Conservation (phyloP, 2,329 filamentous ascomycete species). For the Onygenales sp. region DNA sequence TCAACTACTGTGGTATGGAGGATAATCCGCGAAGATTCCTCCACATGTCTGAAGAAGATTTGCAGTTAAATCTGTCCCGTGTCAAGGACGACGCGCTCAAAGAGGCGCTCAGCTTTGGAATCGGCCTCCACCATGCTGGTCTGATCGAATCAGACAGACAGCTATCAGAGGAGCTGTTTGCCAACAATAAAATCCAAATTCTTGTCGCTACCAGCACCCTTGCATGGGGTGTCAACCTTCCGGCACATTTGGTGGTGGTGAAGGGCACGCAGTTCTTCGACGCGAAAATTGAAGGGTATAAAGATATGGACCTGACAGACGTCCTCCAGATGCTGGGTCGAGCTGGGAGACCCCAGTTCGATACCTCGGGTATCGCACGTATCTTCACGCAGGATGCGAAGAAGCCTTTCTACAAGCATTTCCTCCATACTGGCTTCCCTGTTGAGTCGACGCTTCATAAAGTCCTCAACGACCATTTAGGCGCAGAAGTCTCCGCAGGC, state of each 20-base stretch:
- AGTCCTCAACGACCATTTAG: constrained; percentile 91
- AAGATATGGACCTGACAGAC: constrained; percentile 97
- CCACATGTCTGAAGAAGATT: constrained; percentile 86
- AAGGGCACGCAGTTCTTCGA: constrained; percentile 98
- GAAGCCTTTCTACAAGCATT: constrained; percentile 99
- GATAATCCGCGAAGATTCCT: constrained; percentile 92
- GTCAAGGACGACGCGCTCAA: constrained; percentile 89
- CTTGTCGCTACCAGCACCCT: constrained; percentile 91
- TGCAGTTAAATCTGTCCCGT: constrained; percentile 74
- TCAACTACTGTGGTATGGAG: constrained; percentile 97
- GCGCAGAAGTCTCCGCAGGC: constrained; percentile 86
- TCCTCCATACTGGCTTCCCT: constrained; percentile 93
- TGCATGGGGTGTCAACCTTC: constrained; percentile 96
- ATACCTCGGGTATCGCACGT: constrained; percentile 86
- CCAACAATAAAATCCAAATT: constrained; percentile 97
- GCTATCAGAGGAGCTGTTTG: constrained; percentile 84
- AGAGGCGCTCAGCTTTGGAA: constrained; percentile 94
- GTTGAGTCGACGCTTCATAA: constrained; percentile 95
- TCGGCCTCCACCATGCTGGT: constrained; percentile 93
- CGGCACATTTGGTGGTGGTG: constrained; percentile 91
- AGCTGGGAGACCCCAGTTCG: constrained; percentile 92
- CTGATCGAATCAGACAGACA: constrained; percentile 90
- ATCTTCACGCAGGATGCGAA: constrained; percentile 97
- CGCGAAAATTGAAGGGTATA: constrained; percentile 94
- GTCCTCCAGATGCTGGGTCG: constrained; percentile 96